Evolutionary conservation across 2,329 filamentous ascomycete genomes (phyloP).

Genomic region (Sclerotinia spermophila): DNA sequence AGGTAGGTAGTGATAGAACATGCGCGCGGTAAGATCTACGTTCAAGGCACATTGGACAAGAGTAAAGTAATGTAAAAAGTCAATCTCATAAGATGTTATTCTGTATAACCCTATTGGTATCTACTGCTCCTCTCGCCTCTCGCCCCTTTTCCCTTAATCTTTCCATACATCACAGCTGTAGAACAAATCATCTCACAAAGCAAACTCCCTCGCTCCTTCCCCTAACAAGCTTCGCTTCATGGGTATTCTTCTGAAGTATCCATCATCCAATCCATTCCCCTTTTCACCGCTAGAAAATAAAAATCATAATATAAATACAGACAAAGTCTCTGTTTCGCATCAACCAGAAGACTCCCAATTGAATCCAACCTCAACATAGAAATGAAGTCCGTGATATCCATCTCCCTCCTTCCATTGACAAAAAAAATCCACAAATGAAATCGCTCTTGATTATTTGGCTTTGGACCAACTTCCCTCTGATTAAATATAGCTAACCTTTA

Average conservation of each 20-base stretch:
- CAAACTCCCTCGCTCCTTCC: neutral
- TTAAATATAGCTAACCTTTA: constrained; percentile 95
- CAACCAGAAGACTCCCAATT: neutral
- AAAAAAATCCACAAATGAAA: constrained; percentile 1
- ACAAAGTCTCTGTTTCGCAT: neutral
- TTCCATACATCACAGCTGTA: neutral
- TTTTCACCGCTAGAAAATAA: neutral
- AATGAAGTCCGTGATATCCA: neutral
- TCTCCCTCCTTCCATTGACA: neutral
- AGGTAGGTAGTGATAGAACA: neutral
- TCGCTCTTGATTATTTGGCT: neutral
- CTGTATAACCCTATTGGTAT: neutral
- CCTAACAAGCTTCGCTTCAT: neutral
- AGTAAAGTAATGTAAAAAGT: neutral
- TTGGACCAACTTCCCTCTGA: neutral
- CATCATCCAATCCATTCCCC: neutral
- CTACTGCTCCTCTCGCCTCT: neutral
- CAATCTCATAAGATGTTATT: neutral
- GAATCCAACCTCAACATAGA: neutral
- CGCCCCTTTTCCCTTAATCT: neutral
- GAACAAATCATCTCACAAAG: neutral
- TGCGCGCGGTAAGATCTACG: neutral
- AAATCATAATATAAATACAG: constrained; percentile 12
- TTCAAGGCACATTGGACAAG: neutral
- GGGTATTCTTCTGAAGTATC: neutral